Conservation (phyloP, 2,329 filamentous ascomycete species). For the Neurospora sp. region DNA sequence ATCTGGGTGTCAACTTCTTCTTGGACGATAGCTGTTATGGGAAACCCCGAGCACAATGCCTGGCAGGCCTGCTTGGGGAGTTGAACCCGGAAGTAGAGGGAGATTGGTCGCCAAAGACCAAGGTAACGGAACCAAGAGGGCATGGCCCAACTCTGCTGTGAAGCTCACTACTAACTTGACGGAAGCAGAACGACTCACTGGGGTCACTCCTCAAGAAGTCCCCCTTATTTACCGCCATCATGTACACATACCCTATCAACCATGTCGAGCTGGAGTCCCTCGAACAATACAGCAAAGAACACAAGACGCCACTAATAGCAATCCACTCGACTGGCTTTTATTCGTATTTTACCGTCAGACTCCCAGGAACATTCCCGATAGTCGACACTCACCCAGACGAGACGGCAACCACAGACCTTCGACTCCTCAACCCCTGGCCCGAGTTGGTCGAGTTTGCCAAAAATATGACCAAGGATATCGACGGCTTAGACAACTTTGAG, state of each 20-base stretch:
- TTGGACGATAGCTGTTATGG: constrained; percentile 71
- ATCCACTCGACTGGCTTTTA: constrained; percentile 90
- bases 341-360: constrained; percentile 70
- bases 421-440: constrained; percentile 76
- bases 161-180: constrained; percentile 7
- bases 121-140: constrained; percentile 25
- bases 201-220: constrained; percentile 30
- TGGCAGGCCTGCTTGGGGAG: constrained; percentile 67
- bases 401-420: constrained; percentile 73
- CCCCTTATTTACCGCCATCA: constrained; percentile 40
- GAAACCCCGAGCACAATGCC: constrained; percentile 66
- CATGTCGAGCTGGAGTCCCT: constrained; percentile 34
- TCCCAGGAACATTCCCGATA: constrained; percentile 76
- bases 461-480: constrained; percentile 58
- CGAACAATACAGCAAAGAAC: constrained; percentile 36
- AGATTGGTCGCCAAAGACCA: constrained; percentile 48
- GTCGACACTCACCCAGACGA: constrained; percentile 93
- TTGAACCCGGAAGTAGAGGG: constrained; percentile 89
- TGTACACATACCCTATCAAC: constrained; percentile 42
- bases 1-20: constrained; percentile 96
- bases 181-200: constrained; percentile 27
- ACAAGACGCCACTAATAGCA: constrained; percentile 65
- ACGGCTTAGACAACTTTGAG: constrained; percentile 62
- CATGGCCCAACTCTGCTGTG: neutral
- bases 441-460: constrained; percentile 61